Percentiles rank a stretch among this genome's conserved stretches.
These are phyloP conservation scores for Pichia ethanolica DNA, from an alignment of 805 yeast genomes.

Conservation along the genomic window DNA sequence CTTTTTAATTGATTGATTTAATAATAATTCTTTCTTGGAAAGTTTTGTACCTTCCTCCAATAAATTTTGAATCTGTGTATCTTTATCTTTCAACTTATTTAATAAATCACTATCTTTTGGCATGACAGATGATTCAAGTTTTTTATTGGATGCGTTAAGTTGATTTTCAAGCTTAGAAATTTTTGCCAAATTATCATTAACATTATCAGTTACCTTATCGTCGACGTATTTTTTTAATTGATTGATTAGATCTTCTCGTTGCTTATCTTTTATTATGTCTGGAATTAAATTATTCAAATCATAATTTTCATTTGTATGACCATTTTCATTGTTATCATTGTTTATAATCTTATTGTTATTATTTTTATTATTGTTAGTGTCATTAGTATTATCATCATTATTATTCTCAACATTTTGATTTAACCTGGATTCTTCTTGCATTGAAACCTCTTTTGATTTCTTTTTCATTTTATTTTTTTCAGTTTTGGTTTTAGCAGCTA, in stretches of 20 bases:
- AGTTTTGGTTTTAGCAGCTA: slow-evolving; percentile 50
- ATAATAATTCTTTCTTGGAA: slow-evolving; percentile 61
- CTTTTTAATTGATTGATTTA: slow-evolving; percentile 58
- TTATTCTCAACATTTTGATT: background rate
- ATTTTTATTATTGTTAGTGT: background rate
- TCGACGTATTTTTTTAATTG: background rate
- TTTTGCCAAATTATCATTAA: background rate
- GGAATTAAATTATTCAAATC: background rate
- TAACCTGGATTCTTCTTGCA: background rate
- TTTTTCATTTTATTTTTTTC: slow-evolving; percentile 2
- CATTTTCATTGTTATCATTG: background rate
- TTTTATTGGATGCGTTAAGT: background rate
- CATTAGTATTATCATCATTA: background rate
- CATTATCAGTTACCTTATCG: background rate
- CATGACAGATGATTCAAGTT: background rate
- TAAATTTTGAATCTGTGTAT: slow-evolving; percentile 56
- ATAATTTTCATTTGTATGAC: background rate
- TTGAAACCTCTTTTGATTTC: background rate
- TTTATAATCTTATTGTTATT: background rate
- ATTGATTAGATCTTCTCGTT: background rate
- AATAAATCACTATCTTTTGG: background rate
- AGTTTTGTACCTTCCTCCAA: slow-evolving; percentile 70
- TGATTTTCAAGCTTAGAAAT: slow-evolving; percentile 1
- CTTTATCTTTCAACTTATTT: slow-evolving; percentile 38
- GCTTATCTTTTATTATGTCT: background rate